phyloP scores from a whole-genome alignment of 257 asterid genomes.

The Mentha longifolia region DNA sequence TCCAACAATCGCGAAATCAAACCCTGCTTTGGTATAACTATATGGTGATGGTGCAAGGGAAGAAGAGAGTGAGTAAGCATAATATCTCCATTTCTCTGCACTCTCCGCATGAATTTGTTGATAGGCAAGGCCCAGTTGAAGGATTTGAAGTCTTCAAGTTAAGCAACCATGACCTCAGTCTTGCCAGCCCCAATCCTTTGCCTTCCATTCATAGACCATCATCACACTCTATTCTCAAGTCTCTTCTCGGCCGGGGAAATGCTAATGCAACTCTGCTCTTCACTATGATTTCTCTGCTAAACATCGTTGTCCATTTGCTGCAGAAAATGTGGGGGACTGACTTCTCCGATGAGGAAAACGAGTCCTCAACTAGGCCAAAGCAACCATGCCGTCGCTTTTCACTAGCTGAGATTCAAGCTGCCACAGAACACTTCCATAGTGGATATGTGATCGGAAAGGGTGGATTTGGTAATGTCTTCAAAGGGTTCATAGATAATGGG shows the following conservation, averaged over 20 bases:
- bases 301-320: constrained; percentile 42
- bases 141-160: constrained; percentile 73
- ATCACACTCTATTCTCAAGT: too few species aligned
- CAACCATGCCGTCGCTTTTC: constrained; percentile 53
- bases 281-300: constrained; percentile 45
- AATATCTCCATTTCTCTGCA: constrained; percentile 48
- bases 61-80: constrained; percentile 48
- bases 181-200: constrained; percentile 46
- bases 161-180: constrained; percentile 66
- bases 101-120: constrained; percentile 28
- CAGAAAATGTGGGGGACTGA: constrained; percentile 36
- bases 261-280: constrained; percentile 30
- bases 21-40: constrained; percentile 38
- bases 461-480: constrained; percentile 58
- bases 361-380: constrained; percentile 40
- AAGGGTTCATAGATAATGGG: constrained; percentile 45
- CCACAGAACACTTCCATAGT: constrained; percentile 48
- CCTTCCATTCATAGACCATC: too few species aligned
- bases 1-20: constrained; percentile 41
- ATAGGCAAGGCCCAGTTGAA: constrained; percentile 48
- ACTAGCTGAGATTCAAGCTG: constrained; percentile 48
- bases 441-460: constrained; percentile 55
- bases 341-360: constrained; percentile 35
- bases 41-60: constrained; percentile 55
- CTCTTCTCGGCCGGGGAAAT: too few species aligned